Evolutionary conservation across 2,329 filamentous ascomycete species (phyloP).

Genomic region (Aureobasidium sp.): DNA sequence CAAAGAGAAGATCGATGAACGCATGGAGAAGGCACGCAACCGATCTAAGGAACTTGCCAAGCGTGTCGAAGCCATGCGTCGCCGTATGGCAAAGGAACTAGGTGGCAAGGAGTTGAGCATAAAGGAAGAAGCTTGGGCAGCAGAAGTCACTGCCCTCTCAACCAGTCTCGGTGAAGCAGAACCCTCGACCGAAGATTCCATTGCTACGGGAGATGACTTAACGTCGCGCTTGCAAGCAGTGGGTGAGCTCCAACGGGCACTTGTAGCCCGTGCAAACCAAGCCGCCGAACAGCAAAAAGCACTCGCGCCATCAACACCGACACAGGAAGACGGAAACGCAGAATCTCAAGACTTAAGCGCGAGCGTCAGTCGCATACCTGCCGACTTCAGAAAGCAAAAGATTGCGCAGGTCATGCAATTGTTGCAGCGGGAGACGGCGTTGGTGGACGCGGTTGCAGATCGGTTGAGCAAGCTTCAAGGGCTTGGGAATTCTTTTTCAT

Average conservation of each 20-base stretch:
- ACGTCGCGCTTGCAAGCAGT: conserved; percentile 23
- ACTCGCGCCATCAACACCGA: background rate
- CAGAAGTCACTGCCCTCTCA: conserved; percentile 46
- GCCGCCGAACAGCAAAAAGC: conserved; percentile 20
- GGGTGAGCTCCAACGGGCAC: conserved; percentile 23
- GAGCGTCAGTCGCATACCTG: conserved; percentile 46
- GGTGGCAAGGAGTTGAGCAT: conserved; percentile 53
- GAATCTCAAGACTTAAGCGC: conserved; percentile 24
- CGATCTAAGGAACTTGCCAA: conserved; percentile 52
- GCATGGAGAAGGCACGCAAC: conserved; percentile 48
- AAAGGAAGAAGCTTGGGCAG: conserved; percentile 52
- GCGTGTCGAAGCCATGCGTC: conserved; percentile 54
- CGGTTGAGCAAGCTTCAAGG: conserved; percentile 52
- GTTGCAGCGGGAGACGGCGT: conserved; percentile 58
- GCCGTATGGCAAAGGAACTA: conserved; percentile 38
- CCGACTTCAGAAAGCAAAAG: conserved; percentile 56
- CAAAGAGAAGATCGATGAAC: conserved; percentile 50
- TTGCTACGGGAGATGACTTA: background rate
- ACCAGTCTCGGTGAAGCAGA: conserved; percentile 26
- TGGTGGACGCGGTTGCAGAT: conserved; percentile 60
- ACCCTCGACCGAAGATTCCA: background rate
- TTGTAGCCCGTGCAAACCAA: conserved; percentile 27
- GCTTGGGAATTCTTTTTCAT: conserved; percentile 1
- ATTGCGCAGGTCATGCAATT: conserved; percentile 56
- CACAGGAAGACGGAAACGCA: conserved; percentile 24